A percentile compares a stretch with the other conserved stretches of the same genome.
Conservation (phyloP, 768 basidiomycete species). For the Botryobasidium botryosum region DNA sequence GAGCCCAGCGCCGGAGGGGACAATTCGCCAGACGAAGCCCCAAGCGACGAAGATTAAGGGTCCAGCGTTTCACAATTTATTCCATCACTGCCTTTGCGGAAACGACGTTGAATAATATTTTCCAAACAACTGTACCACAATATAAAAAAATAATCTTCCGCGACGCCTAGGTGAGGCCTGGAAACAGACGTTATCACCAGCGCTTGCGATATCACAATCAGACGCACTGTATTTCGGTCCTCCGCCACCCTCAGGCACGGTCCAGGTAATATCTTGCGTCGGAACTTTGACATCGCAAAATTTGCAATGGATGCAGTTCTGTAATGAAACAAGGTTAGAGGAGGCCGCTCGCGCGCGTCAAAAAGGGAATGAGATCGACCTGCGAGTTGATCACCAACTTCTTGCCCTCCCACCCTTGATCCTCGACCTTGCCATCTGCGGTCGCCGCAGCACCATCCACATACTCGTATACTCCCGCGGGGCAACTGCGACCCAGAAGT, state of each 20-base stretch:
- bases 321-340: slow-evolving; percentile 19
- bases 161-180: too few species aligned
- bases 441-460: slow-evolving; percentile 40
- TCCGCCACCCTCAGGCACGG: slow-evolving; percentile 89
- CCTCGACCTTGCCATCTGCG: slow-evolving; percentile 14
- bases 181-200: too few species aligned
- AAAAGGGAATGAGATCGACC: slow-evolving; percentile 25
- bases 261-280: slow-evolving; percentile 94
- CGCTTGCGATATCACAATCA: too few species aligned
- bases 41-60: too few species aligned
- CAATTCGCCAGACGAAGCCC: too few species aligned
- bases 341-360: neutral
- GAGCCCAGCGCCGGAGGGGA: slow-evolving; percentile 24
- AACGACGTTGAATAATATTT: too few species aligned
- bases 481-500: slow-evolving; percentile 76
- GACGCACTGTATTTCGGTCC: slow-evolving; percentile 87
- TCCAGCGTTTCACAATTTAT: too few species aligned
- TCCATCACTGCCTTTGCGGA: too few species aligned
- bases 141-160: too few species aligned
- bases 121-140: too few species aligned
- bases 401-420: slow-evolving; percentile 56
- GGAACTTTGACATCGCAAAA: slow-evolving; percentile 93
- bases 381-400: slow-evolving; percentile 94
- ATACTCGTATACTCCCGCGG: slow-evolving; percentile 95
- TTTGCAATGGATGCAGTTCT: slow-evolving; percentile 92